Evolutionary conservation across 1,284 basidiomycete genomes (phyloP).

Genomic region (Xerocomus tenax): DNA sequence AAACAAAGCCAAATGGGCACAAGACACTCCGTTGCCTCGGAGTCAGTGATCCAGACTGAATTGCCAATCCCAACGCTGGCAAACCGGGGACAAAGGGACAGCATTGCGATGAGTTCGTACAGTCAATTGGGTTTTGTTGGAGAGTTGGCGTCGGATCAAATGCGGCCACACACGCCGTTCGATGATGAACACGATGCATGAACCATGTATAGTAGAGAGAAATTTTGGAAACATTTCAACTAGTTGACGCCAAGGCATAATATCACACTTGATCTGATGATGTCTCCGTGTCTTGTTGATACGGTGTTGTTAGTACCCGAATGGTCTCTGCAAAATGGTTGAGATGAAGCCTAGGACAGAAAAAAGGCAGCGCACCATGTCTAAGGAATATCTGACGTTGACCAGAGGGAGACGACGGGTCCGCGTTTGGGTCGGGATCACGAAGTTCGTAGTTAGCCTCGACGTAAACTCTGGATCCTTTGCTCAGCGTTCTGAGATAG

Average conservation of each 20-base stretch:
- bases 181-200: constrained; percentile 30
- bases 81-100: constrained; percentile 29
- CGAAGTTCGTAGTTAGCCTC: constrained; percentile 68
- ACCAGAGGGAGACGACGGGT: constrained; percentile 54
- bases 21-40: constrained; percentile 23
- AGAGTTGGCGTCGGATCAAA: constrained; percentile 23
- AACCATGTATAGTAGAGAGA: constrained; percentile 19
- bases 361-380: constrained; percentile 46
- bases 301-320: constrained; percentile 23
- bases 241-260: not conserved
- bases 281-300: constrained; percentile 20
- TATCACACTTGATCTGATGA: constrained; percentile 22
- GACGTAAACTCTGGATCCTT: constrained; percentile 66
- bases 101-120: constrained; percentile 29
- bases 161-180: constrained; percentile 23
- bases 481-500: constrained; percentile 54
- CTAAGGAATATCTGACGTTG: constrained; percentile 72
- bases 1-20: constrained; percentile 34
- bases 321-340: constrained; percentile 20
- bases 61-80: constrained; percentile 29
- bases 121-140: constrained; percentile 26
- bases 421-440: constrained; percentile 56
- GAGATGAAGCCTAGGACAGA: constrained; percentile 11
- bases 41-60: constrained; percentile 24
- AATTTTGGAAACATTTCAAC: not conserved